Evolutionary conservation across 768 basidiomycete species (phyloP), one percentile per base, ranked within the genome.

Genomic region (Mycena rebaudengoi): DNA sequence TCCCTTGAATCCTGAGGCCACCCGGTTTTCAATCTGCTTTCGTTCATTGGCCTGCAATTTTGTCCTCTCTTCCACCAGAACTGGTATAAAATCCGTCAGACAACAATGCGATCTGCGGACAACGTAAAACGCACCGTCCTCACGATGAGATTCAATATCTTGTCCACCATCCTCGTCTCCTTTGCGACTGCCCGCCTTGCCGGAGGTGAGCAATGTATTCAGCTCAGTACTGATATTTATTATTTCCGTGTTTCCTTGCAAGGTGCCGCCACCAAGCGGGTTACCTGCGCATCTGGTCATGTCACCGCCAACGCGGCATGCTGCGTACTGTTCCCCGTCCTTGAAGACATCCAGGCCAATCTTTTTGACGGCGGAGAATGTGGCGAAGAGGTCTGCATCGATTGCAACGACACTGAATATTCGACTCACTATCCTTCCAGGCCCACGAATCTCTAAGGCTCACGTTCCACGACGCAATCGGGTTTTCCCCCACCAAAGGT

Each of bases 241-340:
- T 41, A 13, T 40, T 13, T 28, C 21, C 21, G 25, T 23, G 13
- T 30, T 10, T 18, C 18, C 16, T 7, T 56, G 14, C 29, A 23
- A 64, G 73, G 67, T 21, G 72, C 68, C 12, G 35, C 66, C 55
- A 68, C 69, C 46, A 71, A 67, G 67, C 66, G 66, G 20, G 68
- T 71, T 1, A 71, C 70, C 28, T 74, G 73, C 46, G 18, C 71
- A 21, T 65, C 69, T 23, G 73, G 74, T 5, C 71, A 75, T 26
- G 50, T 61, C 20, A 73, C 72, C 14, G 68, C 71, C 14, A 78
- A 79, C 54, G 70, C 73, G 6, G 76, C 76, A 20, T 81, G 80
- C 68, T 81, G 80, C 57, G 73, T 65, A n/a, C 73, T 79, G 68
- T 79, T 80, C 70, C 76, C 80, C 43, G 69, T 82, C 30, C 66